Evolutionary conservation across 345 rosid genomes (phyloP).

Genomic region (Excoecaria agallocha): DNA sequence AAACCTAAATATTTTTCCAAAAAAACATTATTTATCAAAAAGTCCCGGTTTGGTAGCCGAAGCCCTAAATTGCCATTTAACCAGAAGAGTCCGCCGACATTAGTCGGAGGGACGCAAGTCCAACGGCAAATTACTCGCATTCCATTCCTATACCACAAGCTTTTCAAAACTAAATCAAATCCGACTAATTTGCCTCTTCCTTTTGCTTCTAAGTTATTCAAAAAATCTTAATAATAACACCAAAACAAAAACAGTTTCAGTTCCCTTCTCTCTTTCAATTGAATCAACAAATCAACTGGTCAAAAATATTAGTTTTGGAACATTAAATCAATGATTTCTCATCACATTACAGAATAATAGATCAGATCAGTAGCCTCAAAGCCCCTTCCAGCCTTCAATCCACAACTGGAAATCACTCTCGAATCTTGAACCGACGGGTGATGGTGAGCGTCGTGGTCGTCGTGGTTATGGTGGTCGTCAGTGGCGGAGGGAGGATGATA

Average conservation of each 20-base stretch:
- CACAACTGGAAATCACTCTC: neutral
- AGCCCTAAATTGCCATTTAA: no score
- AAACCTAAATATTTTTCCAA: no score
- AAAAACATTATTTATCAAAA: no score
- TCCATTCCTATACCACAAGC: no score
- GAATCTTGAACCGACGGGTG: constrained; percentile 11
- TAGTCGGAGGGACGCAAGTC: no score
- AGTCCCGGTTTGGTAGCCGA: no score
- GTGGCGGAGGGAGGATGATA: constrained; percentile 53
- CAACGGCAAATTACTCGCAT: no score
- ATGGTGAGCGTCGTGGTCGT: neutral
- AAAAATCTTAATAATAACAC: neutral
- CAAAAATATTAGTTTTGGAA: neutral
- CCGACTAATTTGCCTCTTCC: no score
- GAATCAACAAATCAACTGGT: neutral
- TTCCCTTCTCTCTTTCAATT: neutral
- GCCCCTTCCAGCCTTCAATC: constrained; percentile 18
- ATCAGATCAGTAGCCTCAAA: constrained; percentile 23
- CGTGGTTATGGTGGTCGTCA: constrained; percentile 20
- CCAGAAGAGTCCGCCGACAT: no score
- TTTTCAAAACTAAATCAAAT: no score
- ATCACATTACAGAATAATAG: constrained; percentile 26
- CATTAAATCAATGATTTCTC: neutral
- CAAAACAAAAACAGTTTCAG: neutral
- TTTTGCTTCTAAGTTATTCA: no score